A percentile compares a stretch with the other conserved stretches of the same genome.
phyloP scores from a whole-genome alignment of 805 yeast genomes.

The Millerozyma acaciae region DNA sequence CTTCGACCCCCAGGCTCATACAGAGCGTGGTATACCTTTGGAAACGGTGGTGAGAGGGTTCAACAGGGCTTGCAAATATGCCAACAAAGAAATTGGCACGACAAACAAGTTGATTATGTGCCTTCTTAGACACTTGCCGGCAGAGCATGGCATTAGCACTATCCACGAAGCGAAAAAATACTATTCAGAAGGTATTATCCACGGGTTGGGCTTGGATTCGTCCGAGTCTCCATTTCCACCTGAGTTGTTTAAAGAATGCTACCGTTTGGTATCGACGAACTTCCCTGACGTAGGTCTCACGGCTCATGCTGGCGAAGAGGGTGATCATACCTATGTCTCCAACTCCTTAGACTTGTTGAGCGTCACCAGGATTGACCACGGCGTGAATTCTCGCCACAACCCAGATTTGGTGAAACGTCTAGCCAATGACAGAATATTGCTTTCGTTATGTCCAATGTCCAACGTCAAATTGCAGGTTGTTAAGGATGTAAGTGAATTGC shows the following conservation, averaged over 20 bases:
- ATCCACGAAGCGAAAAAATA: slow-evolving; percentile 50
- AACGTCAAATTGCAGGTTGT: slow-evolving; percentile 76
- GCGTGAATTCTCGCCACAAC: slow-evolving; percentile 61
- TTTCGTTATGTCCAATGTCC: slow-evolving; percentile 75
- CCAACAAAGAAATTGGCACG: slow-evolving; percentile 56
- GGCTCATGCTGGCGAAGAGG: slow-evolving; percentile 91
- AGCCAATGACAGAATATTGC: slow-evolving; percentile 51
- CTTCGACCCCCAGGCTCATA: slow-evolving; percentile 83
- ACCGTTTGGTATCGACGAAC: slow-evolving; percentile 41
- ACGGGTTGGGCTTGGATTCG: slow-evolving; percentile 81
- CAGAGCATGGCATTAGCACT: slow-evolving; percentile 53
- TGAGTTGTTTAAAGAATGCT: slow-evolving; percentile 61
- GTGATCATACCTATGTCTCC: slow-evolving; percentile 64
- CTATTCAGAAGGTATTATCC: slow-evolving; percentile 55
- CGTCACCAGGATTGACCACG: slow-evolving; percentile 77
- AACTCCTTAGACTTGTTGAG: slow-evolving; percentile 56
- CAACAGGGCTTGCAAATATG: slow-evolving; percentile 61
- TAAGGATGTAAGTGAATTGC: slow-evolving; percentile 60
- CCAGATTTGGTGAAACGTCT: slow-evolving; percentile 52
- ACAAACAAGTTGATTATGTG: slow-evolving; percentile 78
- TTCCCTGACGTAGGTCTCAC: slow-evolving; percentile 60
- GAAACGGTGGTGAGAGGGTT: slow-evolving; percentile 65
- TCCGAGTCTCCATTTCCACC: slow-evolving; percentile 80
- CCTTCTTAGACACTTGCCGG: slow-evolving; percentile 70
- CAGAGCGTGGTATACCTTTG: slow-evolving; percentile 58